phyloP scores from a whole-genome alignment of 23 red algal genomes.

The Agarophyton chilense region DNA sequence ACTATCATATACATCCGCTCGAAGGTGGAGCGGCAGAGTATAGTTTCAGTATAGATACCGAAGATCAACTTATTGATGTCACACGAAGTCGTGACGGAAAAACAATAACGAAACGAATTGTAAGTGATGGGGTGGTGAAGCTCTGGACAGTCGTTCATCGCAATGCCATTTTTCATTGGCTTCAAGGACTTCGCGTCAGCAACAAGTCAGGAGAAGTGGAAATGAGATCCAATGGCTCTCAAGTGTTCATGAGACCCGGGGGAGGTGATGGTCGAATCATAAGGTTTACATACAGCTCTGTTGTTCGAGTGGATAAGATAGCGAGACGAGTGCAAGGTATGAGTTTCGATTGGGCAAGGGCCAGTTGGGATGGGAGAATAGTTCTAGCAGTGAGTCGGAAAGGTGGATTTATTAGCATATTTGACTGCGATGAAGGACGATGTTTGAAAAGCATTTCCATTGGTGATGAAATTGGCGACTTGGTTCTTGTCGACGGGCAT shows the following conservation, averaged over 20 bases:
- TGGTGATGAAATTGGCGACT: neutral
- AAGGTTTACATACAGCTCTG: neutral
- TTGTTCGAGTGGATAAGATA: neutral
- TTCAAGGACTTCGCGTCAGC: neutral
- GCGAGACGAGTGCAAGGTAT: conserved; percentile 15
- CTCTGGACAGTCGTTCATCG: conserved; percentile 16
- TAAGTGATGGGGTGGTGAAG: neutral
- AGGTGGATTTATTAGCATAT: conserved; percentile 16
- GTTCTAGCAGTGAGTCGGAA: conserved; percentile 15
- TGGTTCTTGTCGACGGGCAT: conserved; percentile 23
- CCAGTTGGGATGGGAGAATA: conserved; percentile 16
- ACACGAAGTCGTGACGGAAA: conserved; percentile 23
- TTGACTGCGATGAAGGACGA: conserved; percentile 23
- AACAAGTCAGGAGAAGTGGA: conserved; percentile 17
- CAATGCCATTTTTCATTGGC: conserved; percentile 21
- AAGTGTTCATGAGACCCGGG: neutral
- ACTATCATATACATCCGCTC: neutral
- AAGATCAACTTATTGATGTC: conserved; percentile 20
- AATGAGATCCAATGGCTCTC: conserved; percentile 21
- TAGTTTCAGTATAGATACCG: conserved; percentile 1
- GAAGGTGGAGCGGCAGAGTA: conserved; percentile 23
- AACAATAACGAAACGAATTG: conserved; percentile 17
- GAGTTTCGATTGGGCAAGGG: conserved; percentile 9
- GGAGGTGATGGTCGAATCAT: conserved; percentile 16
- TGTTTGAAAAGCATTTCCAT: neutral